A percentile compares a stretch with the other conserved stretches of the same genome.
Conservation (phyloP, 179 eudicot species). For the Beta macrorhiza region DNA sequence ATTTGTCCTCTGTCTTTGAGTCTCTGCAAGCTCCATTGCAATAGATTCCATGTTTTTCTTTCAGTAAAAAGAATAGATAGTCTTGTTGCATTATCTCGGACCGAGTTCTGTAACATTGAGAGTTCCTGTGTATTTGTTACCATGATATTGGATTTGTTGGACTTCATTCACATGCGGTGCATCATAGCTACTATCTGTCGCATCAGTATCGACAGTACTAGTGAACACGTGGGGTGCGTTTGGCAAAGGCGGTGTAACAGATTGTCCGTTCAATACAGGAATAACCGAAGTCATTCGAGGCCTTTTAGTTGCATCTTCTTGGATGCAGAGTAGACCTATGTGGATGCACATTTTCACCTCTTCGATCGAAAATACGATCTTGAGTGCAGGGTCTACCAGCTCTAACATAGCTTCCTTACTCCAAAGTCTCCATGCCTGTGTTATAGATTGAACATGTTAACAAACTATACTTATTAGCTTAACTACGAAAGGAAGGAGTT, state of each 20-base stretch:
- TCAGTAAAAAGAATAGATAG: no score
- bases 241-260: not conserved
- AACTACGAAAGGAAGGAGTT: not conserved
- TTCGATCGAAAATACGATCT: not conserved
- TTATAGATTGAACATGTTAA: not conserved
- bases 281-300: conserved; percentile 14
- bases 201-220: not conserved
- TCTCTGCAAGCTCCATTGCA: no score
- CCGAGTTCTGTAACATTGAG: no score
- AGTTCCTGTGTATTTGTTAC: no score
- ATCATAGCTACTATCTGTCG: no score
- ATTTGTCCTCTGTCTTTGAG: no score
- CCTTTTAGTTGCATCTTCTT: conserved; percentile 22
- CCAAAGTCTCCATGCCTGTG: conserved; percentile 36
- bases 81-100: no score
- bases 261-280: not conserved
- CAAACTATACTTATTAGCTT: no score
- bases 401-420: not conserved
- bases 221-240: not conserved
- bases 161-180: no score
- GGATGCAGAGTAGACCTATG: conserved; percentile 33
- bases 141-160: no score
- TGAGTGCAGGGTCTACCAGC: not conserved
- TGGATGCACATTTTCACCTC: conserved; percentile 30
- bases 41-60: no score